Base-by-base conservation (phyloP, 2,329 filamentous ascomycete genomes). In the Myriosclerotinia scirpicola region DNA sequence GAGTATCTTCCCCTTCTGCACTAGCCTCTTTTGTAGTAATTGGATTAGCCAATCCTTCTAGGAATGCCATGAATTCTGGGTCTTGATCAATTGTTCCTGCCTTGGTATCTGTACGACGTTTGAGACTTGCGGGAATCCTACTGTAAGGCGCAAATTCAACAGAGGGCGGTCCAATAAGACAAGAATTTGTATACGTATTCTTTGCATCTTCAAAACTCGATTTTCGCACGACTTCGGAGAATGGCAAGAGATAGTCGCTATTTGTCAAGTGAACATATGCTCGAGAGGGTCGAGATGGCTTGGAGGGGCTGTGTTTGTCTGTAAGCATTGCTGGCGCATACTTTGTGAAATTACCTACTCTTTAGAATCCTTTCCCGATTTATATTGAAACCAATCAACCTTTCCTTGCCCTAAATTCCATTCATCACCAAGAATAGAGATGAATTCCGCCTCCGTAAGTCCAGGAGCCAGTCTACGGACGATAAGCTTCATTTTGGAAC, bases 81-180 rank as follows among this genome's bases (percentile, higher is more conserved):
- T 99, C 95, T 76, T 97, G 93, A 74, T 99, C 95, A 71, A 99
- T 98, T 3, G 93, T 97, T 64, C 94, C 95, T 77, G 97, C 92
- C 17, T 93, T 88, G 64, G 88, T 87, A 80, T 99, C 95, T 64
- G 87, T 86, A 44, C 92, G 88, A 60, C 86, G 86, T 76, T 91
- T 92, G 17, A 56, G 53, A 46, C 83, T 85, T 67, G 86, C 86
- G 1, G 94, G 92, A 1, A 92, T 85, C 74, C 93, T 93, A 71
- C 92, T 91, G 79, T 93, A 96, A 0, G 90, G 86, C 22, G 93
- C 87, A 74, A 91, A 91, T 74, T 97, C 93, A 59, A 97, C 81
- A 6, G 85, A 84, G 0, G 95, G 93, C 1, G 90, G 91, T 0
- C 91, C 90, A 65, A 95, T 81, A 2, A 97, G 84, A 36, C 88